Evolutionary conservation across 2,329 filamentous ascomycete species (phyloP).

Genomic region (Penicillium freii): DNA sequence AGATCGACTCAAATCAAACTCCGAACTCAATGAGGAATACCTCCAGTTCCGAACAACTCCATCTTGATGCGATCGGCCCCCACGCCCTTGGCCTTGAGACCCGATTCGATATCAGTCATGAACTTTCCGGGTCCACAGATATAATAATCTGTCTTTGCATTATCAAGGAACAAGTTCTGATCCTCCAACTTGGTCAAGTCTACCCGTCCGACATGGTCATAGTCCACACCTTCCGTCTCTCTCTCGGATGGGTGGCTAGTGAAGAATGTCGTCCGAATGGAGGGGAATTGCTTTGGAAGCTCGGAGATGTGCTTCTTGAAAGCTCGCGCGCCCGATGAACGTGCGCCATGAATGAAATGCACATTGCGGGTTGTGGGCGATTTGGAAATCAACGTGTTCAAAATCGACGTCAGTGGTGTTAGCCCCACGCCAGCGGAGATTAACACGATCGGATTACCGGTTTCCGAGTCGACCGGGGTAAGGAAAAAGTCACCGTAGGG

Average conservation of each 20-base stretch:
- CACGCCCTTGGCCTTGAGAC: conserved; percentile 58
- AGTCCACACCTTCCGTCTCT: conserved; percentile 56
- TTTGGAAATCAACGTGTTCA: conserved; percentile 51
- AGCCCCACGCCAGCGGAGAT: conserved; percentile 62
- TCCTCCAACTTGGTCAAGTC: conserved; percentile 58
- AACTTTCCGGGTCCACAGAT: conserved; percentile 69
- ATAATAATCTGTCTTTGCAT: conserved; percentile 62
- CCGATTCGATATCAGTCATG: conserved; percentile 61
- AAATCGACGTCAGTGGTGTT: conserved; percentile 60
- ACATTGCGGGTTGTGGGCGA: conserved; percentile 50
- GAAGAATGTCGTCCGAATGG: conserved; percentile 59
- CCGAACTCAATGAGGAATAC: conserved; percentile 23
- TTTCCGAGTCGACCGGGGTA: conserved; percentile 31
- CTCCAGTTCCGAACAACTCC: conserved; percentile 66
- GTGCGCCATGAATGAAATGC: conserved; percentile 61
- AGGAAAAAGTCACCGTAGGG: conserved; percentile 63
- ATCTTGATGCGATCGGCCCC: conserved; percentile 59
- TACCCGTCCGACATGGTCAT: conserved; percentile 59
- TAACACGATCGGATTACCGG: conserved; percentile 53
- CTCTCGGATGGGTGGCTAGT: conserved; percentile 50
- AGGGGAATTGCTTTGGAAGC: conserved; percentile 44
- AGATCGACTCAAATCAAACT: not conserved
- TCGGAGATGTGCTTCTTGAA: conserved; percentile 55
- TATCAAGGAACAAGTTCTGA: conserved; percentile 55
- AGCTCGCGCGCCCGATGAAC: conserved; percentile 47